Evolutionary conservation across 345 rosid genomes (phyloP).

Genomic region (Ceriops decandra): DNA sequence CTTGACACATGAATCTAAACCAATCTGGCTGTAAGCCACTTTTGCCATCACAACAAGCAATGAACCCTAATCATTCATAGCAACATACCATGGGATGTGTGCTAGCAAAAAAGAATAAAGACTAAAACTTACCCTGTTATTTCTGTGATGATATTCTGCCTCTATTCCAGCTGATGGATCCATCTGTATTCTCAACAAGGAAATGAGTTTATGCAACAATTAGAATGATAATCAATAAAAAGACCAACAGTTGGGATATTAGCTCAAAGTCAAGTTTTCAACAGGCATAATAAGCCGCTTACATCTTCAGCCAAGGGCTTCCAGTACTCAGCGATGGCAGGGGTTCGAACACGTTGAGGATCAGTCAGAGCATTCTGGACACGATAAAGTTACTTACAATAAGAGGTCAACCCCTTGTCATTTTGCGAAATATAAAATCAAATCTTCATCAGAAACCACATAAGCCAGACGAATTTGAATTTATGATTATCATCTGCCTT

Average conservation of each 20-base stretch:
- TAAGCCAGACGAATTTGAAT: no score
- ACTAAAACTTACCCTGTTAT: constrained; percentile 54
- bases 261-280: neutral
- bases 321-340: constrained; percentile 87
- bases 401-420: neutral
- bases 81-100: neutral
- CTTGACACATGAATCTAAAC: no score
- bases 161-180: constrained; percentile 92
- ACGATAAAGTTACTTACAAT: constrained; percentile 20
- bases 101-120: neutral
- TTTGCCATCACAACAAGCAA: neutral
- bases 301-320: constrained; percentile 96
- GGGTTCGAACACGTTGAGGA: constrained; percentile 87
- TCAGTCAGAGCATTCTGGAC: constrained; percentile 82
- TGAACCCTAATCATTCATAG: neutral
- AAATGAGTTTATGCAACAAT: constrained; percentile 6
- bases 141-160: constrained; percentile 90
- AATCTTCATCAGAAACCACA: no score
- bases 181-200: constrained; percentile 54
- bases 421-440: no score
- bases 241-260: neutral
- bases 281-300: constrained; percentile 27
- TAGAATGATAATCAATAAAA: neutral
- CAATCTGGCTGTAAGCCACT: neutral
- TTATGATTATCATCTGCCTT: no score